Conservation (phyloP, 768 basidiomycete genomes). For the Rhodotorula kratochvilovae region DNA sequence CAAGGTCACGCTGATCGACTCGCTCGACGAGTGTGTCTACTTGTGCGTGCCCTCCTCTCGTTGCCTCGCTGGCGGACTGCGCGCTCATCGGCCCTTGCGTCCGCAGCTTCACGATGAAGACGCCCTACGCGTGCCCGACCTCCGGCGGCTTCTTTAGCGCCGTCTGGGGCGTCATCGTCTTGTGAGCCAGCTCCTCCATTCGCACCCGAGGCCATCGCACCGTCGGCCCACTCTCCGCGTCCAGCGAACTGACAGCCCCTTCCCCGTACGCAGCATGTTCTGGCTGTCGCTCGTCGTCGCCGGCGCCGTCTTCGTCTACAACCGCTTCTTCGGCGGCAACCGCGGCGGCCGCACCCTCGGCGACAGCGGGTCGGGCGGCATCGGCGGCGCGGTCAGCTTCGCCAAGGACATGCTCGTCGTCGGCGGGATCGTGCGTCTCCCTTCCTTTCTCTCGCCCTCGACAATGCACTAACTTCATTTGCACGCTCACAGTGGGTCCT, state of each 20-base stretch:
- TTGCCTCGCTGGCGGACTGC: too few relatives aligned
- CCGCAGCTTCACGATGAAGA: slow-evolving; percentile 30
- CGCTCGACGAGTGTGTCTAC: slow-evolving; percentile 33
- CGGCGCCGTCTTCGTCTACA: slow-evolving; percentile 15
- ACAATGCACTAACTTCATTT: not conserved
- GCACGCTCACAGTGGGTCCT: slow-evolving; percentile 7
- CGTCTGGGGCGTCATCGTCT: slow-evolving; percentile 18
- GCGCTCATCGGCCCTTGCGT: too few relatives aligned
- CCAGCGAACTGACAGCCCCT: too few relatives aligned
- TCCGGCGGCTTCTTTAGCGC: slow-evolving; percentile 19
- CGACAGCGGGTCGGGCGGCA: not conserved
- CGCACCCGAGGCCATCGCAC: too few relatives aligned
- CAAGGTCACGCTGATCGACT: slow-evolving; percentile 25
- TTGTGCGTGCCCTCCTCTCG: slow-evolving; percentile 6
- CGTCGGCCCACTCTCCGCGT: not conserved
- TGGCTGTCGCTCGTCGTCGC: slow-evolving; percentile 17
- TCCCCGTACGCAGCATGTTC: slow-evolving; percentile 1
- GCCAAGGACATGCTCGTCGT: slow-evolving; percentile 31
- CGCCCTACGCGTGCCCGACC: slow-evolving; percentile 21
- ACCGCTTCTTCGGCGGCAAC: slow-evolving; percentile 11
- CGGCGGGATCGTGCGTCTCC: slow-evolving; percentile 18
- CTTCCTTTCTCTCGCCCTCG: not conserved
- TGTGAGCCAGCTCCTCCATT: not conserved
- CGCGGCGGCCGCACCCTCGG: slow-evolving; percentile 9
- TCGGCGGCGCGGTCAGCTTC: slow-evolving; percentile 15